A percentile compares a stretch with the other conserved stretches of the same genome.
Evolutionary conservation across 768 basidiomycete genomes (phyloP).

Genomic region (Lyophyllum semitale): DNA sequence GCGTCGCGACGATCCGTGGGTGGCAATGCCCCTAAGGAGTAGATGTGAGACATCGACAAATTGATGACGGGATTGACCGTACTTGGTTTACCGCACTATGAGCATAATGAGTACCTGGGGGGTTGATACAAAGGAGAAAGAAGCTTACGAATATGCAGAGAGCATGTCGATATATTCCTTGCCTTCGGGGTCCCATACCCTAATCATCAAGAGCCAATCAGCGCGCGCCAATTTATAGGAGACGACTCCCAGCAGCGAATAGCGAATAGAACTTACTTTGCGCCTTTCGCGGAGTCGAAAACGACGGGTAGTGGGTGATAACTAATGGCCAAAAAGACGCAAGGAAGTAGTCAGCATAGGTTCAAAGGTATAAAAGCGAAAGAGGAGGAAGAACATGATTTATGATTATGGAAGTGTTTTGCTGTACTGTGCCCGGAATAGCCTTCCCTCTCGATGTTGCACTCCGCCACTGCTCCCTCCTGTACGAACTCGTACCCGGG

Average conservation of each 20-base stretch:
- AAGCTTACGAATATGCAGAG: conserved; percentile 89
- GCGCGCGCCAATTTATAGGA: conserved; percentile 2
- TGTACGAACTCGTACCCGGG: not conserved
- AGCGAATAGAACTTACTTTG: conserved; percentile 69
- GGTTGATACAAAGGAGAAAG: conserved; percentile 7
- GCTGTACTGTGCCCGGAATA: conserved; percentile 1
- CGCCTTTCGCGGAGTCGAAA: conserved; percentile 88
- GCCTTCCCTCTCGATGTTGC: conserved; percentile 5
- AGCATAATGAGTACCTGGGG: not conserved
- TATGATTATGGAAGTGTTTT: conserved; percentile 9
- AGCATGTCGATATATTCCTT: conserved; percentile 98
- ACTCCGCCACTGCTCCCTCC: conserved; percentile 13
- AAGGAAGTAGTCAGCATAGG: conserved; percentile 30
- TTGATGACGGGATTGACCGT: conserved; percentile 24
- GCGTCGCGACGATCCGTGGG: conserved; percentile 79
- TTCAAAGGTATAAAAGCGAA: conserved; percentile 25
- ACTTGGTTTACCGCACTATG: conserved; percentile 86
- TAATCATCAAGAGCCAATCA: conserved; percentile 24
- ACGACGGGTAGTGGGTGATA: conserved; percentile 96
- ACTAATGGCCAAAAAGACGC: conserved; percentile 60
- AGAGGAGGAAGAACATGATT: conserved; percentile 22
- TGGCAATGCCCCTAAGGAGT: conserved; percentile 80
- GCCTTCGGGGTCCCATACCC: conserved; percentile 94
- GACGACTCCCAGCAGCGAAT: conserved; percentile 16
- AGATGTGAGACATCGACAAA: conserved; percentile 3